Base-by-base conservation (phyloP, 176 grass and related monocot genomes). In the Musa acuminata region DNA sequence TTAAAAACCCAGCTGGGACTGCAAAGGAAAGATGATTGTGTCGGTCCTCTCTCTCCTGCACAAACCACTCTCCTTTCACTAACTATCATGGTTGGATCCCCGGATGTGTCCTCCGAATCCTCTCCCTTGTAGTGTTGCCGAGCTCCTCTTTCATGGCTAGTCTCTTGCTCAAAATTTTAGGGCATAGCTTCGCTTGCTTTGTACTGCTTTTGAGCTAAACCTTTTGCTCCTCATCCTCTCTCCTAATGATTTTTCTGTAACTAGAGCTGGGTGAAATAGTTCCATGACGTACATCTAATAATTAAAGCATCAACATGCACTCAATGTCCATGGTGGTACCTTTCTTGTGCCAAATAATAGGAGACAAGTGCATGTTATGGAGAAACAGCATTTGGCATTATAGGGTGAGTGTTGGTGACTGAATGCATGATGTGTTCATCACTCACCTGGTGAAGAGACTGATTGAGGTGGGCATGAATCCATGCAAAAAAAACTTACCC, bases 11-110 rank as follows among this genome's bases (percentile, higher is more conserved):
- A 72, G 78, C 57, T 20, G 57, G 57, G 57, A 60, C 57, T 60
- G 16, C 17, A 67, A 81, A 81, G 55, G 27, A 25, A 68, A 35
- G 74, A 75, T 75, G 54, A 23, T 65, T 8, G 35, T 73, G 63
- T 71, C 49, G 9, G 19, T 22, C 57, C 19, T 43, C 14, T 58
- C 48, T 62, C 71, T 19, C 3, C 71, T 13, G 26, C 14, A 55
- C 27, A 55, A 81, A 81, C 75, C 79, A 81, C 75, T 67, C 63
- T 51, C 62, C 76, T 24, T 50, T 25, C 64, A 13, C 64, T 43
- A 23, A 35, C 25, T 66, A 11, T 11, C 62, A 12, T 55, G 54
- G 54, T 55, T 55, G 54, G 57, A 60, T 60, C 57, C 57, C 57
- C 17, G 57, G 57, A 60, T n/a, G 57, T 43, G 35, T 43, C 35